phyloP scores from a whole-genome alignment of 225 moss, liverwort and hornwort species.

The Lunularia cruciata region DNA sequence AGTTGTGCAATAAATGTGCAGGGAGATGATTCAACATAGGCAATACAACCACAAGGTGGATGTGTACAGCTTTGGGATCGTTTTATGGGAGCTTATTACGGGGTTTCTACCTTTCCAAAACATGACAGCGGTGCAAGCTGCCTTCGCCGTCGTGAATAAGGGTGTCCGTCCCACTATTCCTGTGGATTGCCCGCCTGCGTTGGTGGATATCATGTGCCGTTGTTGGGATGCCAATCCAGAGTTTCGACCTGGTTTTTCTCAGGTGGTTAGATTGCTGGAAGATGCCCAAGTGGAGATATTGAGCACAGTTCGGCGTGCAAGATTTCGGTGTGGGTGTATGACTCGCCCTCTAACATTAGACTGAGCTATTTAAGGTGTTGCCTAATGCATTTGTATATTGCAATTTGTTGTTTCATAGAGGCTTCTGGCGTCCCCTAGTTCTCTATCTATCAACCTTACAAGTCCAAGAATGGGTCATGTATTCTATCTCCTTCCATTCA shows the following conservation, averaged over 20 bases:
- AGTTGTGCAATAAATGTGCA: constrained; percentile 45
- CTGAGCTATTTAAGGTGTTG: constrained; percentile 45
- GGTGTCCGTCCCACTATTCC: constrained; percentile 87
- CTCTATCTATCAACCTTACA: constrained; percentile 42
- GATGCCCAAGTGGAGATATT: constrained; percentile 86
- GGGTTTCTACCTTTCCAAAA: constrained; percentile 92
- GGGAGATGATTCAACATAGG: constrained; percentile 99
- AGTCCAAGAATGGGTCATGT: constrained; percentile 27
- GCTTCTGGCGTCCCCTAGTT: constrained; percentile 44
- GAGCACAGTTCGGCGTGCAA: constrained; percentile 88
- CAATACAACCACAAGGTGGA: constrained; percentile 98
- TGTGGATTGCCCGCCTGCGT: constrained; percentile 69
- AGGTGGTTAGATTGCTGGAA: constrained; percentile 92
- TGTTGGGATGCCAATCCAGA: constrained; percentile 99
- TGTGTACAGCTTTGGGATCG: constrained; percentile 99
- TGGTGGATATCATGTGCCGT: constrained; percentile 93
- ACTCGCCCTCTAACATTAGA: constrained; percentile 85
- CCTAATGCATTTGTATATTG: constrained; percentile 62
- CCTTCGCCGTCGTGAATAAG: constrained; percentile 95
- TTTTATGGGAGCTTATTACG: constrained; percentile 98
- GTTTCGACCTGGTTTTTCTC: constrained; percentile 77
- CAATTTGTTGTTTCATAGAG: constrained; percentile 65
- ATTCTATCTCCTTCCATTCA: constrained; percentile 37
- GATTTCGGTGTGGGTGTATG: constrained; percentile 96
- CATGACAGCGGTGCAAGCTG: constrained; percentile 99